These are phyloP conservation scores for Infundibulicybe gibba DNA, from an alignment of 768 basidiomycete genomes.

Conservation along the genomic window DNA sequence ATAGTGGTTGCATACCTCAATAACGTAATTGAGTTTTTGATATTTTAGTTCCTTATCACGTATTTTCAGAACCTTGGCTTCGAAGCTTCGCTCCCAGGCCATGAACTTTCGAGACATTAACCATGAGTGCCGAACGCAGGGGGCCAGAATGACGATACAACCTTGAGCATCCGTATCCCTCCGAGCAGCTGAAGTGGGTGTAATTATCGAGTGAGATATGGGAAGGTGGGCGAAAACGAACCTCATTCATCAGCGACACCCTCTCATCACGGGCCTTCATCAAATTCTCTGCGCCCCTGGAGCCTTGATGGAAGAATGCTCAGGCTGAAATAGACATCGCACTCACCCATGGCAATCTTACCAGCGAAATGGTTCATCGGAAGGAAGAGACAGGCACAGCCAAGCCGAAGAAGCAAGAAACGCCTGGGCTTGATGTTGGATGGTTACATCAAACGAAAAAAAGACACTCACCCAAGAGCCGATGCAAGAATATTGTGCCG, in stretches of 20 bases:
- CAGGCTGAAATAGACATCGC: background rate
- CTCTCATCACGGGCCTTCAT: constrained; percentile 94
- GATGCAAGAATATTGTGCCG: constrained; percentile 74
- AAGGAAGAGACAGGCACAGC: constrained; percentile 62
- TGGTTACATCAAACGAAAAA: background rate
- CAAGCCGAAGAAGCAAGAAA: constrained; percentile 76
- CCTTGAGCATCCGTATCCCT: constrained; percentile 88
- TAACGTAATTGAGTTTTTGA: constrained; percentile 82
- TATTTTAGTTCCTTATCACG: constrained; percentile 80
- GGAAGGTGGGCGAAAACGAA: constrained; percentile 11
- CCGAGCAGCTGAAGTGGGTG: constrained; percentile 60
- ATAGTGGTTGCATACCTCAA: constrained; percentile 49
- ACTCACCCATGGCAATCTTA: constrained; percentile 58
- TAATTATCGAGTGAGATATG: background rate
- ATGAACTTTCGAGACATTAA: constrained; percentile 72
- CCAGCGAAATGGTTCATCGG: constrained; percentile 86
- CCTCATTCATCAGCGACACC: constrained; percentile 86
- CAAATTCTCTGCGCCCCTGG: constrained; percentile 67
- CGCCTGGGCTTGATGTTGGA: constrained; percentile 26
- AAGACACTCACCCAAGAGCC: constrained; percentile 55
- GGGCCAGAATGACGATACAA: constrained; percentile 9
- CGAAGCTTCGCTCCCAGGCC: constrained; percentile 92
- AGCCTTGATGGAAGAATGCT: background rate
- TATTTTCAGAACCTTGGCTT: constrained; percentile 65
- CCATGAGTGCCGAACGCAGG: background rate